phyloP scores from a whole-genome alignment of 345 rosid species.

The Citrus cavaleriei region DNA sequence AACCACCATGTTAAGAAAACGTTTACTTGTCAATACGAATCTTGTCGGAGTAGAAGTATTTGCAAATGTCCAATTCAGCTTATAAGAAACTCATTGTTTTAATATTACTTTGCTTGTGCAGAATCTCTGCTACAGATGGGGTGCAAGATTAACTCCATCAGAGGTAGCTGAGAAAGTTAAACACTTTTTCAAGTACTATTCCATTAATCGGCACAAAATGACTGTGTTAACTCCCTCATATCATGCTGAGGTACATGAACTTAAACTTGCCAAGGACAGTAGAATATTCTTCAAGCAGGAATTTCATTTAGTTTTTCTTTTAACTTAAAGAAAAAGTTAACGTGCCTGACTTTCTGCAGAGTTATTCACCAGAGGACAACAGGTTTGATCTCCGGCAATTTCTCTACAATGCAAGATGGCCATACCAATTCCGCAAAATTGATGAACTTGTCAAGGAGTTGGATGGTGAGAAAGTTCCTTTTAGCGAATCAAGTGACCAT shows the following conservation, averaged over 20 bases:
- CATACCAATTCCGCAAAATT: constrained; percentile 78
- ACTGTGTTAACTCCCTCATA: constrained; percentile 89
- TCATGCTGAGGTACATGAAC: constrained; percentile 77
- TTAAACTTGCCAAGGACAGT: no score
- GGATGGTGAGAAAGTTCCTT: constrained; percentile 54
- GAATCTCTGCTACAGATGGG: constrained; percentile 97
- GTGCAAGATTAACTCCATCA: constrained; percentile 63
- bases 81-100: constrained; percentile 11
- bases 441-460: constrained; percentile 68
- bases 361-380: constrained; percentile 92
- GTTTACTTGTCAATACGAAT: neutral
- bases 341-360: constrained; percentile 35
- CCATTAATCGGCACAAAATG: constrained; percentile 96
- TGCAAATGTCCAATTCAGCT: neutral
- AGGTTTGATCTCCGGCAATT: constrained; percentile 90
- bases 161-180: constrained; percentile 95
- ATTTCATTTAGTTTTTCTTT: neutral
- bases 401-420: constrained; percentile 82
- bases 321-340: neutral
- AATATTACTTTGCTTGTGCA: constrained; percentile 19
- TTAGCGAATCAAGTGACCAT: constrained; percentile 26
- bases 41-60: neutral
- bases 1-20: neutral
- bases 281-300: neutral
- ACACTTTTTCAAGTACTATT: constrained; percentile 87